These are phyloP conservation scores for Phyllosticta paracitricarpa DNA, from an alignment of 2,329 filamentous ascomycete genomes.

Conservation along the genomic window DNA sequence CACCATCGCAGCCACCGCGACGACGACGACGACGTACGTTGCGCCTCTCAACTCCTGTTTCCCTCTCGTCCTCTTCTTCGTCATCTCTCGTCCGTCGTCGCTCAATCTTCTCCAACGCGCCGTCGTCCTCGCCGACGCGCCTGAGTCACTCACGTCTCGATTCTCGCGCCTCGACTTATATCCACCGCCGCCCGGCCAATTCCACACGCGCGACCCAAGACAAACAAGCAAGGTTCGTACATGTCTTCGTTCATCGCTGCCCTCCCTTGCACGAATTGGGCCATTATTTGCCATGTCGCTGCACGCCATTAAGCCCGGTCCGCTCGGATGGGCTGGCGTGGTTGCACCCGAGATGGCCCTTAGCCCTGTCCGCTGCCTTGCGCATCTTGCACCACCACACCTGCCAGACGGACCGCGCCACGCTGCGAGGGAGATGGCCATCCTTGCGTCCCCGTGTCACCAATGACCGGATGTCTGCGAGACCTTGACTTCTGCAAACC, in stretches of 20 bases:
- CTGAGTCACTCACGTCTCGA: not conserved
- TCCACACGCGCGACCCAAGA: not conserved
- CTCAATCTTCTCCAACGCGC: not conserved
- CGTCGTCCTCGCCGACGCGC: not conserved
- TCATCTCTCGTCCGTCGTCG: not conserved
- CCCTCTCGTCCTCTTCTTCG: not conserved
- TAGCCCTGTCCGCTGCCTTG: not conserved
- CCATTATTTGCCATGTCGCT: not conserved
- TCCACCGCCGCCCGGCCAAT: not conserved
- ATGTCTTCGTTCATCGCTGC: conserved; percentile 4
- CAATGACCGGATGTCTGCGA: not conserved
- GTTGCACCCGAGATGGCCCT: not conserved
- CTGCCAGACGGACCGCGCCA: not conserved
- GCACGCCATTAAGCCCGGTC: not conserved
- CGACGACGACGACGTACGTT: too few relatives aligned
- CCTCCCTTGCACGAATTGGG: not conserved
- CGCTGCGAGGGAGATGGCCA: conserved; percentile 5
- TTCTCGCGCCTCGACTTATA: not conserved
- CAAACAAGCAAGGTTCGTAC: conserved; percentile 5
- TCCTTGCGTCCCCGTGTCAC: conserved; percentile 3
- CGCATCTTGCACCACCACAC: conserved; percentile 3
- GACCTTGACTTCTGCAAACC: not conserved
- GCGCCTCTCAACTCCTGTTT: too few relatives aligned
- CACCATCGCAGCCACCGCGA: not conserved
- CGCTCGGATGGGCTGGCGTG: not conserved